Evolutionary conservation across 179 eudicot genomes (phyloP).

Genomic region (Patellifolia procumbens): DNA sequence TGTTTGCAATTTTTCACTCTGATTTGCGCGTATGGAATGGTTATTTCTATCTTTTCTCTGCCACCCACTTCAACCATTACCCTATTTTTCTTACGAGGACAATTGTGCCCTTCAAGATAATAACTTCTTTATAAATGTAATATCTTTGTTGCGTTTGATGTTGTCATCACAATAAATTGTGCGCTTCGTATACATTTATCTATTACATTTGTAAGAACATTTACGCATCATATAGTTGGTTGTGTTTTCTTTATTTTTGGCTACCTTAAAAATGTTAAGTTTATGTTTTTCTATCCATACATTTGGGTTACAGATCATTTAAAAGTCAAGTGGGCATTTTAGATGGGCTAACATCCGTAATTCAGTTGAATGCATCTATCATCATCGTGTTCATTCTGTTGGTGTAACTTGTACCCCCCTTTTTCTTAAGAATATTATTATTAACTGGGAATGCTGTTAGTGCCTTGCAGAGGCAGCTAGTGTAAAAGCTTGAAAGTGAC

Average conservation of each 20-base stretch:
- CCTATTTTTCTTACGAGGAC: not conserved
- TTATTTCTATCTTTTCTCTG: not conserved
- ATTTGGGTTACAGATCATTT: not conserved
- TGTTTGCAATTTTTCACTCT: conserved; percentile 1
- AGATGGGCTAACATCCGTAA: not conserved
- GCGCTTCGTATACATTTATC: too few relatives aligned
- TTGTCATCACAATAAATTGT: not conserved
- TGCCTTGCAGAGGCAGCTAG: not conserved
- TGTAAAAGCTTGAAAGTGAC: too few relatives aligned
- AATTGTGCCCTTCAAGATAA: not conserved
- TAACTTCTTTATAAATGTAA: not conserved
- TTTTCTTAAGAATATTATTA: too few relatives aligned
- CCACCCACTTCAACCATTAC: not conserved
- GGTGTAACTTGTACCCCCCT: not conserved
- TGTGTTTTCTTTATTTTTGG: not conserved
- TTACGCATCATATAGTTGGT: not conserved
- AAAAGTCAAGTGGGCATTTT: not conserved
- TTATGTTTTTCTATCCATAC: not conserved
- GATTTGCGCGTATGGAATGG: not conserved
- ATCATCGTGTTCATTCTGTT: not conserved
- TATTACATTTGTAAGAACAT: not conserved
- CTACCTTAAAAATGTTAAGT: not conserved
- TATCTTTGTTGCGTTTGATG: not conserved
- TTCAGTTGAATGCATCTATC: not conserved
- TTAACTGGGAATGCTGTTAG: too few relatives aligned